Percentiles rank a stretch among this genome's conserved stretches.
These are phyloP conservation scores for Begonia fuchsioides DNA, from an alignment of 306 rosid species.

Conservation along the genomic window DNA sequence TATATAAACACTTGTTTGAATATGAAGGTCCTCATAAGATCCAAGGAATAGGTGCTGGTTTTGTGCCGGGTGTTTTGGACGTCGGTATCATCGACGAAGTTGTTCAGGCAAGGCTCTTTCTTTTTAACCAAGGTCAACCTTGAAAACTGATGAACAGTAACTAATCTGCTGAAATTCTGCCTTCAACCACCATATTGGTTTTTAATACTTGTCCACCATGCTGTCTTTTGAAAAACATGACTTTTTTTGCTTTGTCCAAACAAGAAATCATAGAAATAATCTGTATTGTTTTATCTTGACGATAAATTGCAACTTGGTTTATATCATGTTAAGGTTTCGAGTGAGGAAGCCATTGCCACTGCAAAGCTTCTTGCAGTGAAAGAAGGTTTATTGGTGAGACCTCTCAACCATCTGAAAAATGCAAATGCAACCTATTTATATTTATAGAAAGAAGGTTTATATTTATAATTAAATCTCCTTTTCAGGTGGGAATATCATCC, in stretches of 20 bases:
- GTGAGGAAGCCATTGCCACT: slow-evolving; percentile 59
- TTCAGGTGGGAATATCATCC: slow-evolving; percentile 64
- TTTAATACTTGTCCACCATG: no score
- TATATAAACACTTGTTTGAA: not conserved
- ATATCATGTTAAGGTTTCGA: slow-evolving; percentile 32
- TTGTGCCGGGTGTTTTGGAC: slow-evolving; percentile 67
- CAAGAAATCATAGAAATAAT: no score
- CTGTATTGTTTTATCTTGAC: not conserved
- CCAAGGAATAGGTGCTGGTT: slow-evolving; percentile 91
- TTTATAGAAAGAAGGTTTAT: no score
- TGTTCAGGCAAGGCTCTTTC: slow-evolving; percentile 39
- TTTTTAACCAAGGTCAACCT: slow-evolving; percentile 7
- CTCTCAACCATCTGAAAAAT: slow-evolving; percentile 3
- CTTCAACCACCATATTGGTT: not conserved
- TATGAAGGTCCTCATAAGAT: slow-evolving; percentile 78
- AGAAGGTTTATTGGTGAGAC: slow-evolving; percentile 75
- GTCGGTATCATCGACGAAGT: slow-evolving; percentile 51
- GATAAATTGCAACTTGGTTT: no score
- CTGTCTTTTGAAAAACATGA: no score
- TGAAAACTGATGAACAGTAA: not conserved
- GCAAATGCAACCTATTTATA: no score
- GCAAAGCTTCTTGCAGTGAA: slow-evolving; percentile 56
- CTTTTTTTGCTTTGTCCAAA: no score
- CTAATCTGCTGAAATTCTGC: not conserved
- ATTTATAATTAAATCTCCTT: not conserved